Conservation (phyloP, 176 grass and related monocot species). For the Phyllostachys edulis region DNA sequence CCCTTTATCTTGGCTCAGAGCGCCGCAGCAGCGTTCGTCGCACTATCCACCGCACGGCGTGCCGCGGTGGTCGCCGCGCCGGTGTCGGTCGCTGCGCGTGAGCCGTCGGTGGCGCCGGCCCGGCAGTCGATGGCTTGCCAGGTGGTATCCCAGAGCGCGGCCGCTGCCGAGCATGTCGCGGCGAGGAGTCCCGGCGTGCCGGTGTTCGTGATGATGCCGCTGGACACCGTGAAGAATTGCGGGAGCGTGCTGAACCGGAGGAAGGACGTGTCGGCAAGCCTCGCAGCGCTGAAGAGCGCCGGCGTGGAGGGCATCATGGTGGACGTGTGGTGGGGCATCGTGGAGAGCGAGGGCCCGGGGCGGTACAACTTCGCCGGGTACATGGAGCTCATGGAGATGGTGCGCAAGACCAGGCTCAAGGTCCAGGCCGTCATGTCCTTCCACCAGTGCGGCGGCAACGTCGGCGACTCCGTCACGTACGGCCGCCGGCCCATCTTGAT, state of each 20-base stretch:
- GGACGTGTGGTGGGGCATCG: slow-evolving; percentile 90
- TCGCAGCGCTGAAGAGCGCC: slow-evolving; percentile 63
- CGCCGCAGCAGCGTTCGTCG: slow-evolving; percentile 3
- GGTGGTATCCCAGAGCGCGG: not conserved
- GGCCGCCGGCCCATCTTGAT: not conserved
- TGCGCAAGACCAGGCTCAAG: slow-evolving; percentile 50
- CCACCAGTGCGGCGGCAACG: slow-evolving; percentile 90
- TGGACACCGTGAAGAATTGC: slow-evolving; percentile 56
- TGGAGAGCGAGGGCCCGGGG: slow-evolving; percentile 44
- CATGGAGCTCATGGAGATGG: slow-evolving; percentile 85
- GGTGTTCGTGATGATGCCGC: slow-evolving; percentile 86
- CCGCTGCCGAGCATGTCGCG: not conserved
- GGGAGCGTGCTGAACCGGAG: slow-evolving; percentile 52
- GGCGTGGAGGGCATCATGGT: slow-evolving; percentile 72
- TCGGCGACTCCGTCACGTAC: slow-evolving; percentile 80
- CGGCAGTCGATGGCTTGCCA: slow-evolving; percentile 26
- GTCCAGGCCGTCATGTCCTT: slow-evolving; percentile 97
- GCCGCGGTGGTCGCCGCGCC: not conserved
- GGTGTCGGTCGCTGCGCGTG: not conserved
- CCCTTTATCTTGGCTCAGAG: slow-evolving; percentile 45
- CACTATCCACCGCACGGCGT: not conserved
- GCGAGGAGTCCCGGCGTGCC: slow-evolving; percentile 39
- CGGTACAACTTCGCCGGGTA: slow-evolving; percentile 71
- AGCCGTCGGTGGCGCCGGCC: slow-evolving; percentile 11
- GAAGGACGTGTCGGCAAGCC: slow-evolving; percentile 58